These are phyloP conservation scores for Zygoascus ofunaensis DNA, from an alignment of 805 yeast genomes.

Conservation along the genomic window DNA sequence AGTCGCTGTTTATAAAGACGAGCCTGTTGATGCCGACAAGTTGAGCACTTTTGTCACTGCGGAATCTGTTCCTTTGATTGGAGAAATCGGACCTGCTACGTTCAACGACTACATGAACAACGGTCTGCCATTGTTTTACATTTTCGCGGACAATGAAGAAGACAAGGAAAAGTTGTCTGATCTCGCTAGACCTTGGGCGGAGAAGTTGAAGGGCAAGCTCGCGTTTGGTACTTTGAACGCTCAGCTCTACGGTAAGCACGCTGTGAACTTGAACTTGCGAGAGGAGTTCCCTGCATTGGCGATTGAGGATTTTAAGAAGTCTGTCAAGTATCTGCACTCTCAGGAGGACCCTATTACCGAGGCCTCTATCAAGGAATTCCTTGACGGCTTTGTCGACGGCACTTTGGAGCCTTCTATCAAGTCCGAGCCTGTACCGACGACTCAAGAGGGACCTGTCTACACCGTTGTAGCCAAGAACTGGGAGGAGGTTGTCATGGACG, in stretches of 20 bases:
- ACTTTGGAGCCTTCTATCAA: constrained; percentile 63
- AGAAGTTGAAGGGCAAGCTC: constrained; percentile 65
- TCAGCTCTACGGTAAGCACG: constrained; percentile 70
- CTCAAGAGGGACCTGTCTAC: constrained; percentile 60
- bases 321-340: constrained; percentile 69
- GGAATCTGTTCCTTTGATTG: constrained; percentile 75
- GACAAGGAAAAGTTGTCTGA: constrained; percentile 51
- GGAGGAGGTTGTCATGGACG: constrained; percentile 52
- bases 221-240: constrained; percentile 90
- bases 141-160: constrained; percentile 65
- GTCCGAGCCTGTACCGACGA: constrained; percentile 78
- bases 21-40: constrained; percentile 27
- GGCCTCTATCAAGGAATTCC: constrained; percentile 49
- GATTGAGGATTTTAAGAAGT: constrained; percentile 60
- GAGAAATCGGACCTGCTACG: constrained; percentile 76
- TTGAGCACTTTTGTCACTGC: constrained; percentile 42
- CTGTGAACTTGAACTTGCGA: constrained; percentile 72
- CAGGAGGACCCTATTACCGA: constrained; percentile 48
- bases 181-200: constrained; percentile 54
- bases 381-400: constrained; percentile 56
- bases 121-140: constrained; percentile 74
- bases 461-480: constrained; percentile 80
- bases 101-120: constrained; percentile 66
- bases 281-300: constrained; percentile 85
- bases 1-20: constrained; percentile 23